phyloP scores from a whole-genome alignment of 1,139 yeast species.

The Candida smagusa region DNA sequence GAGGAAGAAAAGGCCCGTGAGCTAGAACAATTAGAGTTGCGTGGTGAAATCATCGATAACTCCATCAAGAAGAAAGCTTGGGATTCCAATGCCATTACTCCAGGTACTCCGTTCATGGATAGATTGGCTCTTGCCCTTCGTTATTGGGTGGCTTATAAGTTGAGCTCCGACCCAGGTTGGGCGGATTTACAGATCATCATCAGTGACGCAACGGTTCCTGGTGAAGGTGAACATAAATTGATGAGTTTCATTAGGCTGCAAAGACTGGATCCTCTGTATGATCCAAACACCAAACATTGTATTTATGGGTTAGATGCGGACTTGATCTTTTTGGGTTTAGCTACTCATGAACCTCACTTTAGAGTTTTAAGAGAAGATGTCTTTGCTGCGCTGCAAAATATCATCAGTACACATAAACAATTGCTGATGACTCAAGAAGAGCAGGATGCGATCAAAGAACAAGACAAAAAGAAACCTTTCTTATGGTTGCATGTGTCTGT shows the following conservation, averaged over 20 bases:
- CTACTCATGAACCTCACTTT: slow-evolving; percentile 97
- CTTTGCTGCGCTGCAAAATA: slow-evolving; percentile 62
- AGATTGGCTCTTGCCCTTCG: slow-evolving; percentile 76
- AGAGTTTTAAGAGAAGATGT: slow-evolving; percentile 93
- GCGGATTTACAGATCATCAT: slow-evolving; percentile 76
- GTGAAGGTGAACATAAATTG: slow-evolving; percentile 98
- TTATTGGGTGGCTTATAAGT: slow-evolving; percentile 87
- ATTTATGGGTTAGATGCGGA: slow-evolving; percentile 98
- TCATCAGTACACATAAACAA: slow-evolving; percentile 49
- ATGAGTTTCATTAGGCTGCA: slow-evolving; percentile 90
- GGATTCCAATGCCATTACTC: slow-evolving; percentile 98
- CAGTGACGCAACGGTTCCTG: slow-evolving; percentile 97
- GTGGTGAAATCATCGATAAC: slow-evolving; percentile 67
- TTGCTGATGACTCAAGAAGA: slow-evolving; percentile 61
- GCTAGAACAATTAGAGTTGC: slow-evolving; percentile 46
- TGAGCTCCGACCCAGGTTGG: slow-evolving; percentile 90
- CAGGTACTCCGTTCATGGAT: slow-evolving; percentile 98
- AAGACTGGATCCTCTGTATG: slow-evolving; percentile 79
- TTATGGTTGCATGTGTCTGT: slow-evolving; percentile 91
- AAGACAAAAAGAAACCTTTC: slow-evolving; percentile 77
- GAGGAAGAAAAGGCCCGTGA: slow-evolving; percentile 59
- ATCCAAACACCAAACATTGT: slow-evolving; percentile 89
- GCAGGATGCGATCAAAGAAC: slow-evolving; percentile 48
- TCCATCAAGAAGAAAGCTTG: slow-evolving; percentile 59
- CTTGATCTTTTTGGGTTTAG: slow-evolving; percentile 89